Conservation (phyloP, 768 basidiomycete species). For the Hirschioporus abietinus region DNA sequence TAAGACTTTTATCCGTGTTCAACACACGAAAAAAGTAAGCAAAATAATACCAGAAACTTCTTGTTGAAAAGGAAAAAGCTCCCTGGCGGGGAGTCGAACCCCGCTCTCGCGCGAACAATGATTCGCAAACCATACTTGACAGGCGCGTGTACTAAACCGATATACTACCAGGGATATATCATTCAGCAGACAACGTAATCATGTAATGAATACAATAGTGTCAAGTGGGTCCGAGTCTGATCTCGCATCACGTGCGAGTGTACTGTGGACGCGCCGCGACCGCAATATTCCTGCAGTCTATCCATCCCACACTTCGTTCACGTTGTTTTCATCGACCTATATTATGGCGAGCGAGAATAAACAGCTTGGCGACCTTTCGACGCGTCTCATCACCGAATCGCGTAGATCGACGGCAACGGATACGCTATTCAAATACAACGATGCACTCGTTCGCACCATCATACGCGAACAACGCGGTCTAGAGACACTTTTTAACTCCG, state of each 20-base stretch:
- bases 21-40: too few species aligned
- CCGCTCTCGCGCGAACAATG: constrained; percentile 32
- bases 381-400: constrained; percentile 82
- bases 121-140: too few species aligned
- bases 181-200: too few species aligned
- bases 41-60: too few species aligned
- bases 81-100: constrained; percentile 46
- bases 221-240: too few species aligned
- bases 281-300: too few species aligned
- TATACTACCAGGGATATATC: too few species aligned
- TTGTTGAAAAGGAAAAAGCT: constrained; percentile 20
- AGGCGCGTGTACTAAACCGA: too few species aligned
- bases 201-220: too few species aligned
- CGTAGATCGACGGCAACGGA: constrained; percentile 81
- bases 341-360: constrained; percentile 41
- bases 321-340: constrained; percentile 5
- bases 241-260: too few species aligned
- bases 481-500: constrained; percentile 43
- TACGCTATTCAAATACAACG: constrained; percentile 88
- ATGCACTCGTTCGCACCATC: constrained; percentile 77
- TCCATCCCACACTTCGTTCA: background rate
- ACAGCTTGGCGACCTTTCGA: constrained; percentile 82
- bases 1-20: too few species aligned
- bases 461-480: constrained; percentile 90
- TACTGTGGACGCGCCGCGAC: too few species aligned